Conservation (phyloP, 2,329 filamentous ascomycete genomes). For the Penicillium sp. region DNA sequence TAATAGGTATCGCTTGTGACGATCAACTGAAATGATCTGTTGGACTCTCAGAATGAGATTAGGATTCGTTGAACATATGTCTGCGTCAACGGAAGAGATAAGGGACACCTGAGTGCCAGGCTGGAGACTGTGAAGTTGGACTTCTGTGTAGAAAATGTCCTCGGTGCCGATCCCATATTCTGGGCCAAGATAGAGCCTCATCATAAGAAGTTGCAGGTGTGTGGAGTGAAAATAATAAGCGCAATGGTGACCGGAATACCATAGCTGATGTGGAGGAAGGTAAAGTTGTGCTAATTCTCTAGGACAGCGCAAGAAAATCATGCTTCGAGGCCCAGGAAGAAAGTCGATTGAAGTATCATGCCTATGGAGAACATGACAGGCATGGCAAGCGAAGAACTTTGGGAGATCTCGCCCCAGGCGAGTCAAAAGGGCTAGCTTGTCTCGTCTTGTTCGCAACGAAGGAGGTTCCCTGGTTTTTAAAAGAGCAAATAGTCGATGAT, state of each 20-base stretch:
- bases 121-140: background rate
- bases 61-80: slow-evolving; percentile 6
- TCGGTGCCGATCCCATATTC: slow-evolving; percentile 6
- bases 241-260: background rate
- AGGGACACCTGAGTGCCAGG: background rate
- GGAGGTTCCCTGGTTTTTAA: background rate
- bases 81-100: slow-evolving; percentile 12
- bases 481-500: background rate
- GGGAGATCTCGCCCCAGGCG: slow-evolving; percentile 13
- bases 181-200: slow-evolving; percentile 3
- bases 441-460: background rate
- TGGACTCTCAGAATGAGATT: background rate
- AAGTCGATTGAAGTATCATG: slow-evolving; percentile 6
- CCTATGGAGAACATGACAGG: slow-evolving; percentile 10
- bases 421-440: slow-evolving; percentile 8
- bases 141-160: slow-evolving; percentile 38
- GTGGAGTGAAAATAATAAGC: slow-evolving; percentile 5
- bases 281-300: background rate
- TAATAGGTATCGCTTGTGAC: background rate
- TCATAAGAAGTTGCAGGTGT: slow-evolving; percentile 16
- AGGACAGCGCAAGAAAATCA: background rate
- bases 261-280: background rate
- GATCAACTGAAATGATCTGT: background rate
- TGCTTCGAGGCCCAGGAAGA: background rate
- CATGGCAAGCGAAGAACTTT: slow-evolving; percentile 11